phyloP scores from a whole-genome alignment of 139 green algal genomes.

The Chlamydomonas schloesseri region DNA sequence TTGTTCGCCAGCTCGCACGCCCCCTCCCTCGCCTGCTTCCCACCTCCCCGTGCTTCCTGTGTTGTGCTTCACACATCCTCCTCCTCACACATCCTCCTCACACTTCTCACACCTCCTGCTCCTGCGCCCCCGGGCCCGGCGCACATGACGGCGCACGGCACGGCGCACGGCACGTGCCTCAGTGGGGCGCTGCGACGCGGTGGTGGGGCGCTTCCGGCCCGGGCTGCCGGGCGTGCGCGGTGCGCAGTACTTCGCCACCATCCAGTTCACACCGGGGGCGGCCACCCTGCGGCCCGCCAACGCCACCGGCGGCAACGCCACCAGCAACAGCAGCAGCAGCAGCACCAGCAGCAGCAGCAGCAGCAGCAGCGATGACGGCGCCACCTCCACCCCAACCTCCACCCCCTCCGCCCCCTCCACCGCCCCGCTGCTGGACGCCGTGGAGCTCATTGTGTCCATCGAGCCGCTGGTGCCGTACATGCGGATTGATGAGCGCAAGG shows the following conservation, averaged over 20 bases:
- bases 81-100: too few species aligned
- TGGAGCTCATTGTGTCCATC: slow-evolving; percentile 59
- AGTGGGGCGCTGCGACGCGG: slow-evolving; percentile 53
- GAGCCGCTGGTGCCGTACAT: slow-evolving; percentile 3
- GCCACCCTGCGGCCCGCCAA: slow-evolving; percentile 43
- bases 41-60: too few species aligned
- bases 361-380: background rate
- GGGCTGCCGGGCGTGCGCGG: slow-evolving; percentile 55
- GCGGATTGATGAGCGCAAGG: slow-evolving; percentile 10
- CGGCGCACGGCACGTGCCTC: too few species aligned
- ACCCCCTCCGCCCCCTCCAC: too few species aligned
- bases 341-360: background rate
- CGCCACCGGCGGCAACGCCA: background rate
- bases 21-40: too few species aligned
- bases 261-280: slow-evolving; percentile 56
- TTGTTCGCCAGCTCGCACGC: too few species aligned
- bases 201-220: slow-evolving; percentile 54
- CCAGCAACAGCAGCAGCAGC: background rate
- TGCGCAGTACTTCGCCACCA: slow-evolving; percentile 63
- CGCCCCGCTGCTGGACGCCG: slow-evolving; percentile 39
- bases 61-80: too few species aligned
- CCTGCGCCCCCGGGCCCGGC: too few species aligned
- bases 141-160: too few species aligned
- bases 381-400: background rate
- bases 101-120: too few species aligned